Conservation (phyloP, 192 early-diverging fungal genomes). For the Backusella morwellensis region DNA sequence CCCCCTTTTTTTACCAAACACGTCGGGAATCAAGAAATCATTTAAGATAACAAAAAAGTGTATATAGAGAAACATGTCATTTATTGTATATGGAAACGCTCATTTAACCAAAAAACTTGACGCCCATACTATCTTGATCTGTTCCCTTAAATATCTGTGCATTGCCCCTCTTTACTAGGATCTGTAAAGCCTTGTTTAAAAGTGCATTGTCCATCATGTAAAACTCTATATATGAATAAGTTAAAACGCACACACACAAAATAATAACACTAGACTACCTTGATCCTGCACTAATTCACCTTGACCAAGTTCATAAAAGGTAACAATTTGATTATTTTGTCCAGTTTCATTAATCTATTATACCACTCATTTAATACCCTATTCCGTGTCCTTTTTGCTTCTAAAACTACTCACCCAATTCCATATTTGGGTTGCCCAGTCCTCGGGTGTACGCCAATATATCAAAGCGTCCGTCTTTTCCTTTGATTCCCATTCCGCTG, state of each 20-base stretch:
- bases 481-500: slow-evolving; percentile 52
- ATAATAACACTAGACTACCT: slow-evolving; percentile 41
- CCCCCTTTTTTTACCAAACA: too few species aligned
- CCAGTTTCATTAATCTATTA: slow-evolving; percentile 65
- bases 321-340: slow-evolving; percentile 78
- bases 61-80: too few species aligned
- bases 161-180: slow-evolving; percentile 77
- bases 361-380: too few species aligned
- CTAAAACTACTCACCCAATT: slow-evolving; percentile 65
- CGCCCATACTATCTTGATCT: slow-evolving; percentile 70
- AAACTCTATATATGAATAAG: slow-evolving; percentile 60
- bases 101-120: slow-evolving; percentile 72
- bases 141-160: slow-evolving; percentile 78
- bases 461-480: slow-evolving; percentile 62
- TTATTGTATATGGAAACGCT: too few species aligned
- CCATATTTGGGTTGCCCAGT: slow-evolving; percentile 83
- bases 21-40: too few species aligned
- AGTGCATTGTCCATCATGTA: slow-evolving; percentile 68
- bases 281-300: slow-evolving; percentile 76
- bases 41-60: too few species aligned
- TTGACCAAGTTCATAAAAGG: slow-evolving; percentile 85
- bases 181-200: slow-evolving; percentile 75
- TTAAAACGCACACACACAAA: too few species aligned
- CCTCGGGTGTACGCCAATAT: slow-evolving; percentile 87
- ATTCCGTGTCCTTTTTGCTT: too few species aligned